Base-by-base conservation (phyloP, 495 filamentous ascomycete species). In the Podospora tetraspora region DNA sequence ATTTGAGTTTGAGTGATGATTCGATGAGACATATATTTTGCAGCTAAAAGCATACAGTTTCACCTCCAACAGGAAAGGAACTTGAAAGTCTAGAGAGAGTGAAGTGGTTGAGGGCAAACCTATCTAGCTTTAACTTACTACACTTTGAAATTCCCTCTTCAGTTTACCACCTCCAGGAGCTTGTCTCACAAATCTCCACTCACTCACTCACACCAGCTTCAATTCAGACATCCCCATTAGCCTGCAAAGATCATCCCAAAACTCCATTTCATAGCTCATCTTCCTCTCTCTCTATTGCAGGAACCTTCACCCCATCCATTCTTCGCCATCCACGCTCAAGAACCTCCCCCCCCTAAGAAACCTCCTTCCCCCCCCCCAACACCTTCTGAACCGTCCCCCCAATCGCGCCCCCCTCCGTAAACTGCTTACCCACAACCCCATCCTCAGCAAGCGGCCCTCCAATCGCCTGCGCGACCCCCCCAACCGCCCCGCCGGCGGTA, bases 381-480 rank as follows among this genome's bases (percentile, higher is more conserved):
- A 68, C 60, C 12, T 76, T 67, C 74, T 84, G 79, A 10, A 85
- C 77, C 3, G 72, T 75, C 2, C 82, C 82, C 22, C 82, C 82
- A 52, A 85, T 80, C 34, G 75, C 79, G 19, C 80, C 81, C 58
- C 81, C 73, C 7, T 77, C 73, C 11, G 83, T 83, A 66, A 85
- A 87, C 70, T 84, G 83, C 34, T 75, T 79, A 27, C 84, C 84
- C 61, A 86, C 78, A 23, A 72, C 58, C 10, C 84, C 83, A 12
- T 81, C 79, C 64, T 81, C 81, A 43, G 70, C 80, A 59, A 87
- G 76, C 0, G 84, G 84, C 0, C 86, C 87, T n/a, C 86, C 85
- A 9, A 88, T 67, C 43, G 74, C 80, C 63, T 88, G 77, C 7
- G 80, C 83, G 7, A 78, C 79, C 32, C 83, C 79, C 19, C 86